These are phyloP conservation scores for Euryodendron excelsum DNA, from an alignment of 148 eudicot species.

Conservation along the genomic window DNA sequence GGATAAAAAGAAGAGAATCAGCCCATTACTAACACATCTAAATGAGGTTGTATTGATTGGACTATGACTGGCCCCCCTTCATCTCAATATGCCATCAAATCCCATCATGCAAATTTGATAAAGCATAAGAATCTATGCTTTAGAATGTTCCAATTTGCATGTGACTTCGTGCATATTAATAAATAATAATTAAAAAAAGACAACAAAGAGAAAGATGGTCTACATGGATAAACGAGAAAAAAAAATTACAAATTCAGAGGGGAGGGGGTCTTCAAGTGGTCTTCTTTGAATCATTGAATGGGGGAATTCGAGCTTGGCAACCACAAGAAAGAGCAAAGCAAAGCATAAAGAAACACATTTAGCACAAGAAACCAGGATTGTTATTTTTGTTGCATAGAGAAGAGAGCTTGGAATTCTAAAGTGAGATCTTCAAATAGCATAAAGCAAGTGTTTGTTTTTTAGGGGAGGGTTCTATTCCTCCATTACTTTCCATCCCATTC, in stretches of 20 bases:
- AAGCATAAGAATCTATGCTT: conserved; percentile 37
- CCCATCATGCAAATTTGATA: conserved; percentile 25
- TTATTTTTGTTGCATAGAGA: conserved; percentile 56
- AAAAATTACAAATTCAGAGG: background rate
- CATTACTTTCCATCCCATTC: conserved; percentile 38
- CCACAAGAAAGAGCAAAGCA: conserved; percentile 33
- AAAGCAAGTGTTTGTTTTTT: conserved; percentile 66
- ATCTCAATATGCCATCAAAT: conserved; percentile 14
- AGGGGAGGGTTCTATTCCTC: conserved; percentile 37
- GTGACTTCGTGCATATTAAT: conserved; percentile 9
- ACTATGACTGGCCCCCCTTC: conserved; percentile 29
- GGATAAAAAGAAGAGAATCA: conserved; percentile 44
- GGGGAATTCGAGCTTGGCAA: conserved; percentile 27
- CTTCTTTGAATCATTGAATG: conserved; percentile 22
- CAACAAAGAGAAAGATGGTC: conserved; percentile 17
- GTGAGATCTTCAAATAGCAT: conserved; percentile 53
- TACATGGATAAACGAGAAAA: conserved; percentile 17
- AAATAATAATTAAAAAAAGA: background rate
- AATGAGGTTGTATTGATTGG: conserved; percentile 30
- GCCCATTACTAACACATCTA: conserved; percentile 32
- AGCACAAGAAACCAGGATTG: conserved; percentile 60
- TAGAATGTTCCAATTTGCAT: conserved; percentile 47
- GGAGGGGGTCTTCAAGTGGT: conserved; percentile 10
- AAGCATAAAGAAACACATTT: conserved; percentile 56
- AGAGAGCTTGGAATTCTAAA: conserved; percentile 88